Evolutionary conservation across 1,139 yeast genomes (phyloP).

Genomic region (Hansenula anomala): DNA sequence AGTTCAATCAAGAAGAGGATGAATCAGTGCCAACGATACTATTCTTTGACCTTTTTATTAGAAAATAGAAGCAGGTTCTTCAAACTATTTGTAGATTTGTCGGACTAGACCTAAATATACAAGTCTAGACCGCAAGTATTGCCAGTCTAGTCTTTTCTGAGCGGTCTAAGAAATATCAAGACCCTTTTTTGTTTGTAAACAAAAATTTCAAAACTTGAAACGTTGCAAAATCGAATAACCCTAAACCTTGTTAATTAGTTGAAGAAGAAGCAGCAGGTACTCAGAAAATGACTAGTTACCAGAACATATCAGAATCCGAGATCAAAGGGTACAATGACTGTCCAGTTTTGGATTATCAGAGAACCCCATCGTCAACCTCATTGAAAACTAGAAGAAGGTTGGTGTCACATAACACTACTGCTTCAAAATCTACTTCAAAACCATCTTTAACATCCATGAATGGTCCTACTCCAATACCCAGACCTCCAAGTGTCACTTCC

Average conservation of each 20-base stretch:
- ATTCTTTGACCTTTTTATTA: too few species aligned
- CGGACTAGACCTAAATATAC: too few species aligned
- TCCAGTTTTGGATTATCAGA: constrained; percentile 14
- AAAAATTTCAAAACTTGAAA: too few species aligned
- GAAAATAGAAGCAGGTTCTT: neutral
- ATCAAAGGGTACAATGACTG: constrained; percentile 24
- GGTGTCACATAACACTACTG: constrained; percentile 1
- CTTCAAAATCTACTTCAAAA: neutral
- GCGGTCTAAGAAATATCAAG: too few species aligned
- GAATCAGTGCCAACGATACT: neutral
- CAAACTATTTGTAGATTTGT: too few species aligned
- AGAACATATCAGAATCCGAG: constrained; percentile 22
- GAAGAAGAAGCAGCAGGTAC: too few species aligned
- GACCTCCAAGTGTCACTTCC: neutral
- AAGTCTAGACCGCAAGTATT: too few species aligned
- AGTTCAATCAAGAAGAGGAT: constrained; percentile 18
- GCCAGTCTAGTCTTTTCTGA: too few species aligned
- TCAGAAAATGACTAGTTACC: constrained; percentile 19
- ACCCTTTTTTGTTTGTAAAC: too few species aligned
- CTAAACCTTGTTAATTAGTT: too few species aligned
- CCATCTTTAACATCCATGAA: neutral
- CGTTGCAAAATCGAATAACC: neutral
- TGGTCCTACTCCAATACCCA: neutral
- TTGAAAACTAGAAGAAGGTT: constrained; percentile 4
- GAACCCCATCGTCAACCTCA: constrained; percentile 3